Conservation (phyloP, 1,139 yeast genomes). For the Saccharomyces hybrid region DNA sequence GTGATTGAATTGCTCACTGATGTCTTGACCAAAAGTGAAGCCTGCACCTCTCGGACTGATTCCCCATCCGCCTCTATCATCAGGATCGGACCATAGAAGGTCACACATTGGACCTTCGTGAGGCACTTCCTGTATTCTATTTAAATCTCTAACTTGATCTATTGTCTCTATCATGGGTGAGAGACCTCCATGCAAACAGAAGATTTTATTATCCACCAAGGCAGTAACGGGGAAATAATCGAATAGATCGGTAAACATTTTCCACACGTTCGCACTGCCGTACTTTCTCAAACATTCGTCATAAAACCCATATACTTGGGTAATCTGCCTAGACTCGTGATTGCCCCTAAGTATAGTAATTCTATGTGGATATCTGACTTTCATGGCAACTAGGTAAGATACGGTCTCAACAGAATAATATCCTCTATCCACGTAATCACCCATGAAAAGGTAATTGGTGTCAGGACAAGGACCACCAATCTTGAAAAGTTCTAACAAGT, state of each 20-base stretch:
- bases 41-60: conserved; percentile 95
- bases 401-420: conserved; percentile 86
- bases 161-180: conserved; percentile 81
- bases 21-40: conserved; percentile 82
- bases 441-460: conserved; percentile 70
- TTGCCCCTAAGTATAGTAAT: conserved; percentile 82
- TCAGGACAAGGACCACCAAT: conserved; percentile 73
- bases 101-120: conserved; percentile 98
- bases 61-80: conserved; percentile 89
- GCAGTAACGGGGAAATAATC: conserved; percentile 81
- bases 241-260: conserved; percentile 83
- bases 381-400: conserved; percentile 55
- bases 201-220: conserved; percentile 72
- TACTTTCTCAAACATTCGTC: conserved; percentile 89
- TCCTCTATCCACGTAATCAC: conserved; percentile 92
- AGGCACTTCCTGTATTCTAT: conserved; percentile 89
- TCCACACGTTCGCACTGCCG: conserved; percentile 88
- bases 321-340: conserved; percentile 90
- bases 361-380: conserved; percentile 78
- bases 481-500: conserved; percentile 62
- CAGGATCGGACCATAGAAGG: conserved; percentile 91
- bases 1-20: conserved; percentile 72
- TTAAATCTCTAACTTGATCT: conserved; percentile 71
- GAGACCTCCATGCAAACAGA: conserved; percentile 87
- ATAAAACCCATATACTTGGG: conserved; percentile 90